Conservation (phyloP, 495 filamentous ascomycete species). For the Lineolata rhizophorae region DNA sequence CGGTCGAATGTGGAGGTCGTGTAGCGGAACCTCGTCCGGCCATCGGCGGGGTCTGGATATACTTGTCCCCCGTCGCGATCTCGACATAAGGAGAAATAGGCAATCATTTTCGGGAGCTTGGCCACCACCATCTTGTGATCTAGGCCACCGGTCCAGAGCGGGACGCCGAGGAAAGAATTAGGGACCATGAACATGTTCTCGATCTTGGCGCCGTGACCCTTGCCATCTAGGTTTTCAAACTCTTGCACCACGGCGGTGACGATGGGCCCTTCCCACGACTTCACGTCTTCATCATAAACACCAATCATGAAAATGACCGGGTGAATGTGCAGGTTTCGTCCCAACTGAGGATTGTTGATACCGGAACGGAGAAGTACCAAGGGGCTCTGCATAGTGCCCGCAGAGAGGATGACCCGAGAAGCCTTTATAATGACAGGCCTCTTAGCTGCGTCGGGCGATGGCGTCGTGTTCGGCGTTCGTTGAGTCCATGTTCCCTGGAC, state of each 20-base stretch:
- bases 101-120: slow-evolving; percentile 36
- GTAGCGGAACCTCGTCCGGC: slow-evolving; percentile 42
- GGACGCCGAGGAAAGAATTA: slow-evolving; percentile 28
- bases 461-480: slow-evolving; percentile 34
- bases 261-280: slow-evolving; percentile 59
- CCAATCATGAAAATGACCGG: slow-evolving; percentile 40
- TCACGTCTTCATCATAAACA: slow-evolving; percentile 39
- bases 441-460: no score
- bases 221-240: slow-evolving; percentile 62
- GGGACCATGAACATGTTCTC: slow-evolving; percentile 51
- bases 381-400: slow-evolving; percentile 53
- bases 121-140: slow-evolving; percentile 45
- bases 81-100: slow-evolving; percentile 45
- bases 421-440: slow-evolving; percentile 50
- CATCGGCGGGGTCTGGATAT: slow-evolving; percentile 48
- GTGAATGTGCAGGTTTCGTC: slow-evolving; percentile 65
- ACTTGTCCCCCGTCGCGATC: slow-evolving; percentile 64
- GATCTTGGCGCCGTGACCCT: slow-evolving; percentile 69
- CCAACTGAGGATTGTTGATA: slow-evolving; percentile 55
- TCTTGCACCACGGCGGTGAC: slow-evolving; percentile 56
- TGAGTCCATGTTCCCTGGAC: slow-evolving; percentile 54
- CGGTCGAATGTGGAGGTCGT: slow-evolving; percentile 46
- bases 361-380: slow-evolving; percentile 56
- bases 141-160: slow-evolving; percentile 40
- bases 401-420: slow-evolving; percentile 60